phyloP scores from a whole-genome alignment of 2,329 filamentous ascomycete species.

The Fusarium buharicum region DNA sequence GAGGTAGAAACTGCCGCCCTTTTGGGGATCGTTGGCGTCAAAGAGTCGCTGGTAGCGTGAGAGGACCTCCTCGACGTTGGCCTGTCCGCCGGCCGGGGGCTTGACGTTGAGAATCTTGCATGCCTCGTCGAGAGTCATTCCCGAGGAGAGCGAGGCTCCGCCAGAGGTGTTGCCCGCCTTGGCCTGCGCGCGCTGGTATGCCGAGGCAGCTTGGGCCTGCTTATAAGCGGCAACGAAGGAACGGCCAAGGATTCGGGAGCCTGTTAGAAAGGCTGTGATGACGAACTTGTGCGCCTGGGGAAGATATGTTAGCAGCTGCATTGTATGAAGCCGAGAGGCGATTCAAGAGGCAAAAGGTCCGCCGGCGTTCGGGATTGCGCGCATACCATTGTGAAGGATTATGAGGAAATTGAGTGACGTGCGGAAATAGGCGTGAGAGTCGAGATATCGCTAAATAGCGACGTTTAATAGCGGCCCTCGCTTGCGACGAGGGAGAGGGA shows the following conservation, averaged over 20 bases:
- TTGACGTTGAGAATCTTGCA: slow-evolving; percentile 98
- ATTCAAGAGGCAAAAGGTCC: slow-evolving; percentile 25
- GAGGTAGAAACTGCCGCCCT: slow-evolving; percentile 96
- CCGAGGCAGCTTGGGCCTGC: slow-evolving; percentile 87
- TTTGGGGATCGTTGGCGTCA: slow-evolving; percentile 92
- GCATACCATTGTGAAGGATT: slow-evolving; percentile 47
- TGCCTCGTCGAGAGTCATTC: slow-evolving; percentile 94
- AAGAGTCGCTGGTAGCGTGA: slow-evolving; percentile 94
- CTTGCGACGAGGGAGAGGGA: slow-evolving; percentile 39
- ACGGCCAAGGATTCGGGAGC: slow-evolving; percentile 89
- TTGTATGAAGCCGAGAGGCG: slow-evolving; percentile 9
- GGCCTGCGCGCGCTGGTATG: slow-evolving; percentile 79
- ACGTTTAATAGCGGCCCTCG: slow-evolving; percentile 42
- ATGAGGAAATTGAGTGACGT: slow-evolving; percentile 8
- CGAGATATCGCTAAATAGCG: slow-evolving; percentile 33
- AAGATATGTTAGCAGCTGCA: slow-evolving; percentile 29
- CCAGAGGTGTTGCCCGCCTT: slow-evolving; percentile 67
- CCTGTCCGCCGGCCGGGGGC: slow-evolving; percentile 77
- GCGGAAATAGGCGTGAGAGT: neutral
- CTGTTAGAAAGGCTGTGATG: slow-evolving; percentile 91
- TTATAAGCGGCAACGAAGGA: slow-evolving; percentile 95
- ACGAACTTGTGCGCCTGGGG: slow-evolving; percentile 84
- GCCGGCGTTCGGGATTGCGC: slow-evolving; percentile 17
- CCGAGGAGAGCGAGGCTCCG: slow-evolving; percentile 68
- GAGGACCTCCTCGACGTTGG: slow-evolving; percentile 81